Evolutionary conservation across 352 stramenopile genomes (phyloP), one percentile per base, ranked within the genome.

Genomic region (Thalassiosira ordinaria): DNA sequence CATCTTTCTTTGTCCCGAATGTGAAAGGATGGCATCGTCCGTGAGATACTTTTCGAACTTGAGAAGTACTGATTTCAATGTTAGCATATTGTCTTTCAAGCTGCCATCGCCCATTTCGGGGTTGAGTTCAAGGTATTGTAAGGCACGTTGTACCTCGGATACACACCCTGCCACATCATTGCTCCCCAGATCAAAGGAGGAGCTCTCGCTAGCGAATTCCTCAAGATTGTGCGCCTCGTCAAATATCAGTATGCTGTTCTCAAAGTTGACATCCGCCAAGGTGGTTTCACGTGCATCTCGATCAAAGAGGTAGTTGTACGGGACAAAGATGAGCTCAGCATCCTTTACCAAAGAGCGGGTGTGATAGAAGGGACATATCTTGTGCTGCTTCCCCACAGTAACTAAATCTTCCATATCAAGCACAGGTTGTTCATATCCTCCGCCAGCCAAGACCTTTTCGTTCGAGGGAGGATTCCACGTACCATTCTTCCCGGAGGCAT

Each of bases 231-330:
- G 98, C 1, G 97, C 98, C 87, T 99, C 98, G 76, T 99, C 98
- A 72, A 99, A 98, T 59, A 99, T 98, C 0, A 99, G 82, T 20
- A 99, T 93, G 0, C 97, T 88, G 86, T 99, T 98, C 49, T 97
- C 89, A 75, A 98, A 98, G 31, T 97, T 95, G 31, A 99, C 96
- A 20, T 97, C 95, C 8, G 98, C 61, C 35, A 94, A 73, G 29
- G 89, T 93, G 11, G 82, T 85, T 53, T 78, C 80, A 9, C 91
- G 56, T 0, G 96, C 95, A 41, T 95, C 93, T 14, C 96, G 93
- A 76, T 99, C 97, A 84, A 99, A 97, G 0, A 99, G 89, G 84
- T 99, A 99, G 87, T 99, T 99, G 91, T 99, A 99, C 1, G 98
- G 98, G 65, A 99, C 95, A 64, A 99, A 97, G 26, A 99, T 86